Conservation (phyloP, 2,329 filamentous ascomycete genomes). For the Fusarium papillatum region DNA sequence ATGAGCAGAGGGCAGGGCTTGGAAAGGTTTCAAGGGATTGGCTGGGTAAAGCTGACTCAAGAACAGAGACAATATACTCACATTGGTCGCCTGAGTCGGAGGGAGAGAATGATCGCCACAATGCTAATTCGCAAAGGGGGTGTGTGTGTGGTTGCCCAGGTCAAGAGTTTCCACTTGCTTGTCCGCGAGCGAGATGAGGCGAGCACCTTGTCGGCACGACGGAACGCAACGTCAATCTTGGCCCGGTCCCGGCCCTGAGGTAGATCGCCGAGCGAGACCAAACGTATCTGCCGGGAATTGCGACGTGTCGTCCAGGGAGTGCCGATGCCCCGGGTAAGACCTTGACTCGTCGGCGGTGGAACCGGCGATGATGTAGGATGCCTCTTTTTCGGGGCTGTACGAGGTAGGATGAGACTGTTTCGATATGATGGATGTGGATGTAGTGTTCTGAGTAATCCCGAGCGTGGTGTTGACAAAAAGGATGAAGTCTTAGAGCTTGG, state of each 20-base stretch:
- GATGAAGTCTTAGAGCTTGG: background rate
- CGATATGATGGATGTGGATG: background rate
- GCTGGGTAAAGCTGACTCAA: background rate
- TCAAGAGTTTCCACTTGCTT: background rate
- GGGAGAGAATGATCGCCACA: background rate
- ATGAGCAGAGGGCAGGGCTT: background rate
- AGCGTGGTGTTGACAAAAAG: background rate
- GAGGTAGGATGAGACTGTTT: background rate
- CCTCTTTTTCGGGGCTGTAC: background rate
- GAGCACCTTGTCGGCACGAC: conserved; percentile 36
- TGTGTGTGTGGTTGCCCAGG: background rate
- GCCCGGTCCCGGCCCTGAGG: background rate
- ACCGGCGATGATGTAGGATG: background rate
- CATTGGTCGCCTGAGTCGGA: background rate
- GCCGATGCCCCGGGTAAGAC: background rate
- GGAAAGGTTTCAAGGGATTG: background rate
- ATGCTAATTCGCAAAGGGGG: background rate
- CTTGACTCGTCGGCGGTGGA: background rate
- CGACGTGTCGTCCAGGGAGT: conserved; percentile 4
- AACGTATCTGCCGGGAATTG: conserved; percentile 12
- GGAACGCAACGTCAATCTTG: conserved; percentile 9
- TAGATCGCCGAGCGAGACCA: conserved; percentile 13
- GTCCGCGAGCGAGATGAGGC: conserved; percentile 3
- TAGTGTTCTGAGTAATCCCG: background rate
- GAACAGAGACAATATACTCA: conserved; percentile 7